Evolutionary conservation across 352 stramenopile genomes (phyloP).

Genomic region (Pythium sukuiense): DNA sequence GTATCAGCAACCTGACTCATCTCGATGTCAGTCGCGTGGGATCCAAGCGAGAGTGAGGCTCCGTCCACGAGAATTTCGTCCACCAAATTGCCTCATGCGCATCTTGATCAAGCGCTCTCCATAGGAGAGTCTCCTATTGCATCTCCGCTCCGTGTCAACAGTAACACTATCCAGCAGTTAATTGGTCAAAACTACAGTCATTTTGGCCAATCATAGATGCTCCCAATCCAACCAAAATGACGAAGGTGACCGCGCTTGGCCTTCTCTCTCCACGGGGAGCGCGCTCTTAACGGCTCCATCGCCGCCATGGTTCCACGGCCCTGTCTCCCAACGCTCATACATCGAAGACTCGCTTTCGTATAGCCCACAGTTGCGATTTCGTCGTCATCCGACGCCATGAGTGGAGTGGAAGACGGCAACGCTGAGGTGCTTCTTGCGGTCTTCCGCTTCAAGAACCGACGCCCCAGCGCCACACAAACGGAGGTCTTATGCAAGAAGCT

Average conservation of each 20-base stretch:
- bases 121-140: too few species aligned
- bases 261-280: not conserved
- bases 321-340: not conserved
- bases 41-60: too few species aligned
- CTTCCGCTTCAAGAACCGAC: slow-evolving; percentile 49
- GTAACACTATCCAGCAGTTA: too few species aligned
- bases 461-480: slow-evolving; percentile 34
- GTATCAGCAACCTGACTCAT: too few species aligned
- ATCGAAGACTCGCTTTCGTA: not conserved
- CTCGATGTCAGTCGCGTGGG: too few species aligned
- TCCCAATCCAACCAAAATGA: not conserved
- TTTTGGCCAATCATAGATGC: not conserved
- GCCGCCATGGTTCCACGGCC: not conserved
- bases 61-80: too few species aligned
- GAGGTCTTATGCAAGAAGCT: slow-evolving; percentile 28
- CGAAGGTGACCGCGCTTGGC: not conserved
- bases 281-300: not conserved
- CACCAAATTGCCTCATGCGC: too few species aligned
- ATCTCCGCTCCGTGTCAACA: too few species aligned
- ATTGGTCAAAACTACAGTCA: not conserved
- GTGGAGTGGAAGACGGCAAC: not conserved
- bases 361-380: not conserved
- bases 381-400: not conserved
- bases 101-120: too few species aligned
- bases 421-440: slow-evolving; percentile 16